Conservation (phyloP, 768 basidiomycete genomes). For the Mycena belliarum region DNA sequence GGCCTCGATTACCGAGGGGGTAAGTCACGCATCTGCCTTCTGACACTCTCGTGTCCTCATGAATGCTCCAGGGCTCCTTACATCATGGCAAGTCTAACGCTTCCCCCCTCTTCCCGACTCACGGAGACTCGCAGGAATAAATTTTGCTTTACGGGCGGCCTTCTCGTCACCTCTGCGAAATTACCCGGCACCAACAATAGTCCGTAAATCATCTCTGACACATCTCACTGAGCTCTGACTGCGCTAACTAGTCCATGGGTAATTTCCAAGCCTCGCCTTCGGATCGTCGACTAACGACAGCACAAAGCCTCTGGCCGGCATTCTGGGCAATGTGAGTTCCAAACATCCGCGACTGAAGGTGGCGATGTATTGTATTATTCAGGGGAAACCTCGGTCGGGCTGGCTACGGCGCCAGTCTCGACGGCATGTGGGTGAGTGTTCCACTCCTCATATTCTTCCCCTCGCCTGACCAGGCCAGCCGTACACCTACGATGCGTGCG, state of each 20-base stretch:
- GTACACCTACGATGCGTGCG: background rate
- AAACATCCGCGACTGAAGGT: background rate
- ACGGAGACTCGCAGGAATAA: constrained; percentile 43
- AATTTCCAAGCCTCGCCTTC: no score
- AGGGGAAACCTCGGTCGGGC: constrained; percentile 2
- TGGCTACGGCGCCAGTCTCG: background rate
- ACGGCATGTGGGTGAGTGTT: background rate
- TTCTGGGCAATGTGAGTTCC: background rate
- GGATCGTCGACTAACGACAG: no score
- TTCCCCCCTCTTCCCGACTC: no score
- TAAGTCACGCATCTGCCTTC: background rate
- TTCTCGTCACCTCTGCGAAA: constrained; percentile 52
- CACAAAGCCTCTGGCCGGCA: constrained; percentile 4
- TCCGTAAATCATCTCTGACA: no score
- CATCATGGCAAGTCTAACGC: no score
- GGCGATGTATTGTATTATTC: no score
- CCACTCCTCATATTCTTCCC: background rate
- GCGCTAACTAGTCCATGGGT: no score
- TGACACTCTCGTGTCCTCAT: no score
- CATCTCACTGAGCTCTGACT: no score
- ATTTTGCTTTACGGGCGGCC: constrained; percentile 81
- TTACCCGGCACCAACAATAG: constrained; percentile 41
- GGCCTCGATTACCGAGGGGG: constrained; percentile 57
- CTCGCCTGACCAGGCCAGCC: background rate
- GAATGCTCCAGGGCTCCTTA: no score